A percentile compares a stretch with the other conserved stretches of the same genome.
phyloP scores from a whole-genome alignment of 2,329 filamentous ascomycete species.

The Botrytis medusae region DNA sequence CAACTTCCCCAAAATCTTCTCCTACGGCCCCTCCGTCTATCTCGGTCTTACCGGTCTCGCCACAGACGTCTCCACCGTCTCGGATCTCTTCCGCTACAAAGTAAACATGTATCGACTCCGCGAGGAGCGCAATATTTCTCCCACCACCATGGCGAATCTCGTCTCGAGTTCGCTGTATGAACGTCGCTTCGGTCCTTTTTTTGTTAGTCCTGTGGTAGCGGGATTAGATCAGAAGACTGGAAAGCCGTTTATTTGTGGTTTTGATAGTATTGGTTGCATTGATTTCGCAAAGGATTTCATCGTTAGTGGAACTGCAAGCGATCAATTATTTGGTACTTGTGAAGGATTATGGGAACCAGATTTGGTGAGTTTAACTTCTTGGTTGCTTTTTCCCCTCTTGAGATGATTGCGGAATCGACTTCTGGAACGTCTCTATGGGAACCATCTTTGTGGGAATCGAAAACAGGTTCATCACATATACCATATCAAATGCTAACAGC shows the following conservation, averaged over 20 bases:
- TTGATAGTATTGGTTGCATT: constrained; percentile 98
- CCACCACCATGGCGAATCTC: constrained; percentile 93
- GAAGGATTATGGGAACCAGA: constrained; percentile 97
- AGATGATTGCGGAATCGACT: not conserved
- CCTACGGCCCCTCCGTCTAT: constrained; percentile 84
- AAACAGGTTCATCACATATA: not conserved
- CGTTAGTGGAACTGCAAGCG: constrained; percentile 90
- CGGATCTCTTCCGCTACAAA: constrained; percentile 98
- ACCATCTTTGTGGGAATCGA: not conserved
- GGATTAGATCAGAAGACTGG: constrained; percentile 92
- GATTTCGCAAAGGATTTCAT: constrained; percentile 99
- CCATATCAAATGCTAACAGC: constrained; percentile 5
- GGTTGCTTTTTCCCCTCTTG: not conserved
- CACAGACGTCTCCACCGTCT: constrained; percentile 91
- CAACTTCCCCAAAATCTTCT: constrained; percentile 99
- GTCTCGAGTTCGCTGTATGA: constrained; percentile 91
- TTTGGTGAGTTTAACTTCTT: constrained; percentile 61
- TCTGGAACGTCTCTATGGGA: not conserved
- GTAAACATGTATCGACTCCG: constrained; percentile 99
- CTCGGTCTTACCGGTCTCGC: constrained; percentile 94
- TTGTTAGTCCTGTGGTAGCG: constrained; percentile 90
- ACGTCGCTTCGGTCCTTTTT: constrained; percentile 93
- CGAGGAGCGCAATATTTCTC: constrained; percentile 95
- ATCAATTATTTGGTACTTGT: constrained; percentile 98
- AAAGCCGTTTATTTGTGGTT: constrained; percentile 97